A percentile compares a stretch with the other conserved stretches of the same genome.
phyloP scores from a whole-genome alignment of 164 flowering plant genomes.

The Buxus sempervirens region DNA sequence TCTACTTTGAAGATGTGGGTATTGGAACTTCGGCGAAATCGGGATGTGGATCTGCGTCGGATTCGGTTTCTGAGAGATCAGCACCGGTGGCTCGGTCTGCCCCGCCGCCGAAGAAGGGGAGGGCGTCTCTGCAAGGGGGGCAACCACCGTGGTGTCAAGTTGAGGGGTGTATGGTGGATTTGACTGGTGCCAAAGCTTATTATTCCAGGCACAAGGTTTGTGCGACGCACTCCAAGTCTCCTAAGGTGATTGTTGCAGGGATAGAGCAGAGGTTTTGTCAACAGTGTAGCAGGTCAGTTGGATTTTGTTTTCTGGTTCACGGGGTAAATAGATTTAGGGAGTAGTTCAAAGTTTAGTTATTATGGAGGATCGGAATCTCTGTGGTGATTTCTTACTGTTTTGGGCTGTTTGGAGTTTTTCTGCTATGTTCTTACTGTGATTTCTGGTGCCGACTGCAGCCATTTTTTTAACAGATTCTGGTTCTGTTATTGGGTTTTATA shows the following conservation, averaged over 20 bases:
- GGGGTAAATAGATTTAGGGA: no score
- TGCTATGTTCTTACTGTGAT: no score
- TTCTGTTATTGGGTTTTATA: no score
- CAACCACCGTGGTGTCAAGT: constrained; percentile 79
- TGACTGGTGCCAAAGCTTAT: constrained; percentile 70
- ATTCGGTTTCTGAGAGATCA: neutral
- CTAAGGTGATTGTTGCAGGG: constrained; percentile 56
- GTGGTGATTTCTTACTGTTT: no score
- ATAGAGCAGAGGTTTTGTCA: constrained; percentile 65
- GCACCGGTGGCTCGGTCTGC: constrained; percentile 6
- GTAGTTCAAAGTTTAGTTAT: no score
- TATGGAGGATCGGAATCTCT: no score
- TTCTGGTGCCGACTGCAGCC: no score
- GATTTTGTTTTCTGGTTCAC: neutral
- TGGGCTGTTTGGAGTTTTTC: no score
- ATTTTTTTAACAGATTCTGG: no score
- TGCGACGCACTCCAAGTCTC: constrained; percentile 61
- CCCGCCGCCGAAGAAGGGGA: constrained; percentile 34
- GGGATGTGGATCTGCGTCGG: constrained; percentile 28
- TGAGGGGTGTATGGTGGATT: constrained; percentile 71
- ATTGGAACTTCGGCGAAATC: constrained; percentile 23
- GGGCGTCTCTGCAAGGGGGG: constrained; percentile 30
- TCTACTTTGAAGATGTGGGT: constrained; percentile 62
- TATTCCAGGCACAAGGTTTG: constrained; percentile 85
- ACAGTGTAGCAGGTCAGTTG: constrained; percentile 60